Conservation (phyloP, 2,329 filamentous ascomycete genomes). For the Botrytis pseudocinerea region DNA sequence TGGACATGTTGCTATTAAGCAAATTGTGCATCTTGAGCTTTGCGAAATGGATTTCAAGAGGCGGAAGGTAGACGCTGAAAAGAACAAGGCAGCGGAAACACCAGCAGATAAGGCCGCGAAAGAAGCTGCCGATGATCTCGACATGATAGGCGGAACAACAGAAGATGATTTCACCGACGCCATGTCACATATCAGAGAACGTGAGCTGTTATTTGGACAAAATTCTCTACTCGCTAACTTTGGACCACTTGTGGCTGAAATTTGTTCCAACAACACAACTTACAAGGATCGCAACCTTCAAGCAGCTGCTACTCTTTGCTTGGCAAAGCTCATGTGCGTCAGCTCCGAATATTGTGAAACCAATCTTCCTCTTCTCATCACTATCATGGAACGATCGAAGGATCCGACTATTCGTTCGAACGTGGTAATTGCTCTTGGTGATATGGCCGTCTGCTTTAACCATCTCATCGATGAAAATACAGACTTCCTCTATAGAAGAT, state of each 20-base stretch:
- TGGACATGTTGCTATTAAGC: slow-evolving; percentile 95
- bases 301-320: slow-evolving; percentile 87
- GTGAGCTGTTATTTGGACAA: slow-evolving; percentile 79
- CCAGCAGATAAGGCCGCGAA: slow-evolving; percentile 56
- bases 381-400: slow-evolving; percentile 91
- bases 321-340: slow-evolving; percentile 98
- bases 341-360: slow-evolving; percentile 94
- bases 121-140: slow-evolving; percentile 82
- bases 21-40: slow-evolving; percentile 97
- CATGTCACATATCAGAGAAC: slow-evolving; percentile 80
- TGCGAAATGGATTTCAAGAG: slow-evolving; percentile 98
- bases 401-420: slow-evolving; percentile 94
- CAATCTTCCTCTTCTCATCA: slow-evolving; percentile 91
- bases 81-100: slow-evolving; percentile 51
- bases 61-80: slow-evolving; percentile 86
- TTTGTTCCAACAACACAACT: slow-evolving; percentile 90
- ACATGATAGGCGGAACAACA: slow-evolving; percentile 93
- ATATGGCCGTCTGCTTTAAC: slow-evolving; percentile 99
- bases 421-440: slow-evolving; percentile 92
- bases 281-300: slow-evolving; percentile 90
- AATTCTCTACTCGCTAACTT: slow-evolving; percentile 86
- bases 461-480: slow-evolving; percentile 99
- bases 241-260: slow-evolving; percentile 86
- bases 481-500: slow-evolving; percentile 90
- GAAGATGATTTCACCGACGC: slow-evolving; percentile 92